Evolutionary conservation across 176 grass and related monocot species (phyloP), one percentile per base, ranked within the genome.

Genomic region (Zea luxurians): DNA sequence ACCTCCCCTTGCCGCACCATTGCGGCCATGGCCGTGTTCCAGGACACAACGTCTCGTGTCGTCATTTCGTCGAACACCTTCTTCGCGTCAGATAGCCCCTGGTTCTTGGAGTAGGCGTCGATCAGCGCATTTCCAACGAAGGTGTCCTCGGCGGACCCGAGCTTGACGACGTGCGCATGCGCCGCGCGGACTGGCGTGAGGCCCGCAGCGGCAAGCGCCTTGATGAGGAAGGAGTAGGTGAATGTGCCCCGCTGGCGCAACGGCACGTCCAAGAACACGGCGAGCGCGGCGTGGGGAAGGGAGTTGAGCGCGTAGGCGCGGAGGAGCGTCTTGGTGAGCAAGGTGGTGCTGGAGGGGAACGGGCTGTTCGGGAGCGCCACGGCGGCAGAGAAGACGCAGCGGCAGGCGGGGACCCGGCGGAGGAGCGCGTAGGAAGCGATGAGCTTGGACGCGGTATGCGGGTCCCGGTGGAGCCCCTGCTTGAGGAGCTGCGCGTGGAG

Each of bases 401-500:
- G 18, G 48, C 84, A 88, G 48, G 70, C 68, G 55, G 86, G 59
- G 68, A 84, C 41, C 45, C 70, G 89, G 83, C 83, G 77, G 50
- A 83, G 87, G 77, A 89, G 89, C 2, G 86, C 85, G 86, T 94
- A 94, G 47, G 92, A 74, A 43, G 86, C 0, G 58, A 61, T 61
- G 58, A 94, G 83, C 83, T 84, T 91, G 72, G 92, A 78, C 5
- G 86, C 83, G 3, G 80, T 43, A 37, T 18, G 82, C 63, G 83
- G 77, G 73, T 94, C 83, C 34, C 73, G 66, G 65, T 91, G 89
- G 67, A 91, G 61, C 4, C 83, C 64, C 20, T 85, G 63, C 74
- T 76, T 89, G 64, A 89, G 76, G 70, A 91, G 37, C 71, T 91
- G 92, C 42, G 89, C 92, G 66, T 94, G 92, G 74, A 94, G 84